A percentile compares a stretch with the other conserved stretches of the same genome.
Evolutionary conservation across 768 basidiomycete species (phyloP).

Genomic region (Pleurotus platypus): DNA sequence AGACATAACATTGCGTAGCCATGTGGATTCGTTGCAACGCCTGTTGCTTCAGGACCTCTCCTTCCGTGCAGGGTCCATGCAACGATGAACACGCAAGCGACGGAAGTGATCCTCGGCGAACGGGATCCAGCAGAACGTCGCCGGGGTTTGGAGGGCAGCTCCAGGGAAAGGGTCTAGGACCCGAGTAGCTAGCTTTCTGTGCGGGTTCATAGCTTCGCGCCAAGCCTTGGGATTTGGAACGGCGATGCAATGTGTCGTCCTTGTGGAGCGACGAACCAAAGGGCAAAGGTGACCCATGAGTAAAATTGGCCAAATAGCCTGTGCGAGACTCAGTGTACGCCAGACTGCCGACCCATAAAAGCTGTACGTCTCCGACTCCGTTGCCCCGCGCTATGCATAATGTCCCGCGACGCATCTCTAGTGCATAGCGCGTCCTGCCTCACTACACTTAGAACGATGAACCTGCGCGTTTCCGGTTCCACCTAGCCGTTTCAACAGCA

Average conservation of each 20-base stretch:
- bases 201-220: background rate
- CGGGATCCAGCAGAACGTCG: conserved; percentile 45
- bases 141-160: conserved; percentile 42
- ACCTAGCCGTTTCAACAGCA: conserved; percentile 31
- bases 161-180: conserved; percentile 36
- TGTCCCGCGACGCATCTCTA: conserved; percentile 53
- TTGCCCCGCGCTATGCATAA: conserved; percentile 18
- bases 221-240: background rate
- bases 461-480: conserved; percentile 46
- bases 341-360: background rate
- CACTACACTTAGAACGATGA: conserved; percentile 17
- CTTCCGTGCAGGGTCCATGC: background rate
- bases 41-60: conserved; percentile 7
- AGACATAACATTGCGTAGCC: conserved; percentile 2
- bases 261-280: background rate
- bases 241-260: background rate
- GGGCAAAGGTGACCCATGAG: background rate
- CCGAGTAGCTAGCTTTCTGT: conserved; percentile 25
- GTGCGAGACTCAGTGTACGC: background rate
- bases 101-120: conserved; percentile 46
- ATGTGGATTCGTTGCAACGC: conserved; percentile 2
- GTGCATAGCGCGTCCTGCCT: conserved; percentile 21
- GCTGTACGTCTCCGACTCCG: conserved; percentile 41
- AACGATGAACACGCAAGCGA: background rate
- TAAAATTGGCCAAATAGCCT: background rate